Conservation (phyloP, 106 monocot species). For the Apostasia shenzhenica region DNA sequence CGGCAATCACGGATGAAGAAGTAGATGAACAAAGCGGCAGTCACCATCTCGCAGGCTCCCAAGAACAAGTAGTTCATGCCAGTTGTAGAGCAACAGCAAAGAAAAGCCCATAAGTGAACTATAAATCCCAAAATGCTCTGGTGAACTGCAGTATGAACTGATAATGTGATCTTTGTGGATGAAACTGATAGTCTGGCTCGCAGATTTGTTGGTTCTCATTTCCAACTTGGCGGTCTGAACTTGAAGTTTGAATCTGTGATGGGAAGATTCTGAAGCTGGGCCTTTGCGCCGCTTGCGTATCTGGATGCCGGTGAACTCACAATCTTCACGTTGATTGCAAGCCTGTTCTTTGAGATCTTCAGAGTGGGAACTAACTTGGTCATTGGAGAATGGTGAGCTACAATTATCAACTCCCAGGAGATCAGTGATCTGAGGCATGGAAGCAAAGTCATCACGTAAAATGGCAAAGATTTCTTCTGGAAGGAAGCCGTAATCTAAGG, state of each 20-base stretch:
- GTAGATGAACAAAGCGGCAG: slow-evolving; percentile 22
- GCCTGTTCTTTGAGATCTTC: no score
- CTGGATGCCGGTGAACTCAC: slow-evolving; percentile 19
- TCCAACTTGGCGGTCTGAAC: slow-evolving; percentile 47
- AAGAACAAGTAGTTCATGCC: slow-evolving; percentile 22
- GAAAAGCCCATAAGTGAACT: not conserved
- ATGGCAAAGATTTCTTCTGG: slow-evolving; percentile 28
- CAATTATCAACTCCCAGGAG: not conserved
- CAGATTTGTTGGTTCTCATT: slow-evolving; percentile 17
- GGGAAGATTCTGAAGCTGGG: not conserved
- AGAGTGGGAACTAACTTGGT: not conserved
- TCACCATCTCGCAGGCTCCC: slow-evolving; percentile 20
- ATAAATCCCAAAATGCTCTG: not conserved
- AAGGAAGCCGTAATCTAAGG: slow-evolving; percentile 8
- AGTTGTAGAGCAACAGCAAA: slow-evolving; percentile 4
- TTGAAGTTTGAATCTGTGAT: slow-evolving; percentile 23
- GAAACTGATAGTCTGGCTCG: slow-evolving; percentile 24
- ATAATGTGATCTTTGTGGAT: not conserved
- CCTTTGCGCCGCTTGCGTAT: slow-evolving; percentile 23
- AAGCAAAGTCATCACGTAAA: slow-evolving; percentile 2
- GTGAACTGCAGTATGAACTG: not conserved
- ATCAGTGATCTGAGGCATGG: not conserved
- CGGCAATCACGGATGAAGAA: slow-evolving; percentile 16
- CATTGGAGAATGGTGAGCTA: not conserved
- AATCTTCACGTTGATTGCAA: not conserved